Conservation (phyloP, 2,329 filamentous ascomycete genomes). For the Scleromitrula shiraiana region DNA sequence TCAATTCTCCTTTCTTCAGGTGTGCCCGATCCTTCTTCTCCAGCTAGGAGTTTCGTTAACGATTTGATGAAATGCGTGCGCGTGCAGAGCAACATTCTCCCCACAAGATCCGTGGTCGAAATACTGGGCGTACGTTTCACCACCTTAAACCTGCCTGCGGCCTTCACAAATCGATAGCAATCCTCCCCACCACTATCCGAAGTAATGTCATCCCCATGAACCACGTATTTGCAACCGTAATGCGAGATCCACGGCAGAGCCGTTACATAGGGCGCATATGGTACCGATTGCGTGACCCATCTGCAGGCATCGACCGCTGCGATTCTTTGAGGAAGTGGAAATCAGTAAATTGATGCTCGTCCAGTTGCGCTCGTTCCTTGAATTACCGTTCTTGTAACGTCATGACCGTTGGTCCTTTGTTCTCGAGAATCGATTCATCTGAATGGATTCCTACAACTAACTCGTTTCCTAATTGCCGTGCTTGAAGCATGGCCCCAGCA, state of each 20-base stretch:
- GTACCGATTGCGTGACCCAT: constrained; percentile 80
- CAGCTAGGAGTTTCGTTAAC: constrained; percentile 58
- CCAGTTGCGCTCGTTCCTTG: constrained; percentile 12
- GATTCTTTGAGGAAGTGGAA: constrained; percentile 45
- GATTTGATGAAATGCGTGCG: constrained; percentile 86
- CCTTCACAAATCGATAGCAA: constrained; percentile 97
- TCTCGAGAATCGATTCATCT: constrained; percentile 88
- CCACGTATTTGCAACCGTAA: constrained; percentile 91
- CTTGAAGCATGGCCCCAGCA: constrained; percentile 93
- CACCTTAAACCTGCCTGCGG: constrained; percentile 87
- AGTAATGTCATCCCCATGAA: constrained; percentile 95
- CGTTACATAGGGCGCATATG: constrained; percentile 89
- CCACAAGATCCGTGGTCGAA: constrained; percentile 95
- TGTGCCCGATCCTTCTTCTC: constrained; percentile 64
- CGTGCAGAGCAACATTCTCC: constrained; percentile 95
- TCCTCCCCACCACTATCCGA: constrained; percentile 90
- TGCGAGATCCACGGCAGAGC: constrained; percentile 88
- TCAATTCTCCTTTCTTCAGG: constrained; percentile 55
- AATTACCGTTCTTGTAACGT: constrained; percentile 72
- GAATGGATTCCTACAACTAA: constrained; percentile 91
- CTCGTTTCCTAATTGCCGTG: constrained; percentile 80
- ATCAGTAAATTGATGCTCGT: constrained; percentile 22
- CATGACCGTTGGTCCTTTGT: constrained; percentile 99
- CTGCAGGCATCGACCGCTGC: constrained; percentile 90
- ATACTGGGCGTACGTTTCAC: constrained; percentile 95